phyloP scores from a whole-genome alignment of 495 filamentous ascomycete species.

The Astrothelium macrocarpum region DNA sequence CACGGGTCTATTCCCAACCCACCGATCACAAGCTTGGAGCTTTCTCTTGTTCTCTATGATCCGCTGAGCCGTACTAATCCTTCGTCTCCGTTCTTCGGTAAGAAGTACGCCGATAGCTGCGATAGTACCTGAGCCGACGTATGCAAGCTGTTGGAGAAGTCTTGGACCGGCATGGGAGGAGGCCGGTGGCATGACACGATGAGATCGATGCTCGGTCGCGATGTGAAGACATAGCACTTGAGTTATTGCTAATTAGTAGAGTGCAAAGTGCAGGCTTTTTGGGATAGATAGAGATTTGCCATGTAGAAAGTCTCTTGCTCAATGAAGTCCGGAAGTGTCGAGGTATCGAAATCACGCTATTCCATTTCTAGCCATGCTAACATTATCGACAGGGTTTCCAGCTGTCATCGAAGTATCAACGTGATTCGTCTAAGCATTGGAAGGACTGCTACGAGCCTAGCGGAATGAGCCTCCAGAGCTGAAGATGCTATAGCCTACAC shows the following conservation, averaged over 20 bases:
- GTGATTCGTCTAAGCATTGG: too few relatives aligned
- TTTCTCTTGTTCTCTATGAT: slow-evolving; percentile 21
- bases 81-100: slow-evolving; percentile 18
- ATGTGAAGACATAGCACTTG: neutral
- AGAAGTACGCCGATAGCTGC: slow-evolving; percentile 14
- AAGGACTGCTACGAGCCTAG: too few relatives aligned
- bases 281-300: neutral
- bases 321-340: too few relatives aligned
- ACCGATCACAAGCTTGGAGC: slow-evolving; percentile 9
- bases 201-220: neutral
- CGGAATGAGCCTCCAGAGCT: too few relatives aligned
- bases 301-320: too few relatives aligned
- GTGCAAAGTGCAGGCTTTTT: neutral
- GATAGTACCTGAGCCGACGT: slow-evolving; percentile 19
- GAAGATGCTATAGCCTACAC: too few relatives aligned
- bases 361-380: neutral
- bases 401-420: too few relatives aligned
- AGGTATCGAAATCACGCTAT: neutral
- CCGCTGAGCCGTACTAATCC: slow-evolving; percentile 13
- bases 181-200: slow-evolving; percentile 8
- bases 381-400: too few relatives aligned
- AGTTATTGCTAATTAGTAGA: neutral
- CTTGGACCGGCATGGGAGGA: slow-evolving; percentile 17
- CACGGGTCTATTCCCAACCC: neutral
- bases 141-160: slow-evolving; percentile 21